Conservation (phyloP, 176 grass and related monocot genomes). For the Hordeum marinum region DNA sequence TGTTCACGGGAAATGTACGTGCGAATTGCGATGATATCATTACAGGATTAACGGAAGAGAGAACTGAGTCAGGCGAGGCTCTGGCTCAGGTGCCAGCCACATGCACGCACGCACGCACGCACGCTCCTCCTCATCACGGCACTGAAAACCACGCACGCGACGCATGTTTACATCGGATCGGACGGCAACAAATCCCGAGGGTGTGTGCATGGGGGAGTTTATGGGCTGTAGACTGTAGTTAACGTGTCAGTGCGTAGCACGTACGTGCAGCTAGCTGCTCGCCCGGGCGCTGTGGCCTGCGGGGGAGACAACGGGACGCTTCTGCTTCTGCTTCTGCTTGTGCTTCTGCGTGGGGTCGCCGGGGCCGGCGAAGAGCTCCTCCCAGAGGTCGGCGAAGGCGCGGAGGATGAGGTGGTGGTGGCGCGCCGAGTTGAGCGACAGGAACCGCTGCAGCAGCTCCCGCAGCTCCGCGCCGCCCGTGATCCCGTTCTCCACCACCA, state of each 20-base stretch:
- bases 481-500: conserved; percentile 89
- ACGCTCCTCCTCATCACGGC: neutral
- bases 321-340: neutral
- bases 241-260: conserved; percentile 20
- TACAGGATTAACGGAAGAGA: neutral
- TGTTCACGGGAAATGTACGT: neutral
- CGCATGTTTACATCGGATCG: neutral
- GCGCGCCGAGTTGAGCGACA: conserved; percentile 64
- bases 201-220: neutral
- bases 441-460: conserved; percentile 72
- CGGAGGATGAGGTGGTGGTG: conserved; percentile 80
- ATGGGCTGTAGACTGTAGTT: conserved; percentile 8
- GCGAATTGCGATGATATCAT: neutral
- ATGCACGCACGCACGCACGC: neutral
- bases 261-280: neutral
- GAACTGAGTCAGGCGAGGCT: neutral
- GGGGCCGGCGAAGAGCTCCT: conserved; percentile 59
- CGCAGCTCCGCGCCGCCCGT: conserved; percentile 52
- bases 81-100: neutral
- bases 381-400: conserved; percentile 89
- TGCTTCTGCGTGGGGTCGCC: neutral
- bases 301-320: neutral
- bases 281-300: neutral
- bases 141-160: conserved; percentile 17
- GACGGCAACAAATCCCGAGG: conserved; percentile 30